These are phyloP conservation scores for Lizonia empirigonia DNA, from an alignment of 2,329 filamentous ascomycete species.

Conservation along the genomic window DNA sequence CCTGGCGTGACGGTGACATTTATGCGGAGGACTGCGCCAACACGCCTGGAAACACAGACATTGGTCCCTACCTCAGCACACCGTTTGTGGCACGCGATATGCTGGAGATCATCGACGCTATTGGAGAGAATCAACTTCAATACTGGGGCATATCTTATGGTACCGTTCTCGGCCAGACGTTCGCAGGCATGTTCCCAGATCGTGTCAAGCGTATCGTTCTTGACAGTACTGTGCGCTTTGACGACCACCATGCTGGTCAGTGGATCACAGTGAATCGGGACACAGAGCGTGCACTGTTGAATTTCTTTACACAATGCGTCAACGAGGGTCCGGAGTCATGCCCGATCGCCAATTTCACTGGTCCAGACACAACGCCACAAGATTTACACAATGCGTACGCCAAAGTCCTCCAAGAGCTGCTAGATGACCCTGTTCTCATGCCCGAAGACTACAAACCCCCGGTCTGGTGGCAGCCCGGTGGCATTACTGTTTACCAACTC, in stretches of 20 bases:
- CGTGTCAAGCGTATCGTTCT: slow-evolving; percentile 45
- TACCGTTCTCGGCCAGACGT: slow-evolving; percentile 53
- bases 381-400: slow-evolving; percentile 14
- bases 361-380: slow-evolving; percentile 17
- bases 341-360: slow-evolving; percentile 18
- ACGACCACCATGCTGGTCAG: slow-evolving; percentile 18
- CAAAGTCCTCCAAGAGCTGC: slow-evolving; percentile 16
- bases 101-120: slow-evolving; percentile 25
- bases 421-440: slow-evolving; percentile 18
- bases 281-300: slow-evolving; percentile 18
- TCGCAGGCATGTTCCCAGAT: slow-evolving; percentile 50
- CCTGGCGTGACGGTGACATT: slow-evolving; percentile 15
- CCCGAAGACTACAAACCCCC: slow-evolving; percentile 12
- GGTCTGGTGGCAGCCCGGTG: slow-evolving; percentile 19
- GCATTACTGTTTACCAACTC: slow-evolving; percentile 2
- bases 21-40: slow-evolving; percentile 17
- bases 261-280: slow-evolving; percentile 19
- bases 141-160: slow-evolving; percentile 54
- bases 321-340: slow-evolving; percentile 14
- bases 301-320: slow-evolving; percentile 22
- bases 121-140: slow-evolving; percentile 21
- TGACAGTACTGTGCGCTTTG: slow-evolving; percentile 32
- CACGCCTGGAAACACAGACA: slow-evolving; percentile 19
- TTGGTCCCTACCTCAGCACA: slow-evolving; percentile 21
- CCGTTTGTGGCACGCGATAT: slow-evolving; percentile 24